Conservation (phyloP, 768 basidiomycete species). For the Leccinum longicurvipes region DNA sequence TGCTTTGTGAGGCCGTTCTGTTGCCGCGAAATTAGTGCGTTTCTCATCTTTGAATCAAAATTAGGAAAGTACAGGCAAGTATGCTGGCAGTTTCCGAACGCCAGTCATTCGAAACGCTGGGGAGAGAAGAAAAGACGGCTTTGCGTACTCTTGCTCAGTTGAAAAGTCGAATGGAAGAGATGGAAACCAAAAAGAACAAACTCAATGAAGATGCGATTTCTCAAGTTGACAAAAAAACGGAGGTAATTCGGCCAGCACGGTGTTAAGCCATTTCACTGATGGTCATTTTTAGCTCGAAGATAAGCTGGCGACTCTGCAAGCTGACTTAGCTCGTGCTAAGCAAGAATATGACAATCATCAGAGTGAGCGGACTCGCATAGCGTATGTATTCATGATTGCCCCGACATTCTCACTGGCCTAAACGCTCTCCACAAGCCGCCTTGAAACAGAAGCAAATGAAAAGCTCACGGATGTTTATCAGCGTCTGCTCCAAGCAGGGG, state of each 20-base stretch:
- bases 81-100: slow-evolving; percentile 83
- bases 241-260: slow-evolving; percentile 38
- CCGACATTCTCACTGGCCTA: neutral
- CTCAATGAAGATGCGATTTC: slow-evolving; percentile 51
- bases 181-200: slow-evolving; percentile 54
- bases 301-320: slow-evolving; percentile 53
- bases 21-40: neutral
- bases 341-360: slow-evolving; percentile 84
- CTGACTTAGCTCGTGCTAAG: slow-evolving; percentile 60
- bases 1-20: slow-evolving; percentile 15
- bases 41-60: slow-evolving; percentile 5
- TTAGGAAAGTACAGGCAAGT: slow-evolving; percentile 77
- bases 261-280: neutral
- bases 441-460: slow-evolving; percentile 90
- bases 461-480: slow-evolving; percentile 79
- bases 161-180: slow-evolving; percentile 64
- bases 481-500: slow-evolving; percentile 85
- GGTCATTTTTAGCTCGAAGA: slow-evolving; percentile 45
- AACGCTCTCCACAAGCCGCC: slow-evolving; percentile 51
- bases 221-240: slow-evolving; percentile 51
- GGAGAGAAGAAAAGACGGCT: slow-evolving; percentile 78
- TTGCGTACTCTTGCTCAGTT: slow-evolving; percentile 61
- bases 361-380: slow-evolving; percentile 76
- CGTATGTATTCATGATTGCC: slow-evolving; percentile 38
- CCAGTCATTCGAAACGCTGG: slow-evolving; percentile 75